Base-by-base conservation (phyloP, 2,329 filamentous ascomycete genomes). In the Neospermospora avenae region DNA sequence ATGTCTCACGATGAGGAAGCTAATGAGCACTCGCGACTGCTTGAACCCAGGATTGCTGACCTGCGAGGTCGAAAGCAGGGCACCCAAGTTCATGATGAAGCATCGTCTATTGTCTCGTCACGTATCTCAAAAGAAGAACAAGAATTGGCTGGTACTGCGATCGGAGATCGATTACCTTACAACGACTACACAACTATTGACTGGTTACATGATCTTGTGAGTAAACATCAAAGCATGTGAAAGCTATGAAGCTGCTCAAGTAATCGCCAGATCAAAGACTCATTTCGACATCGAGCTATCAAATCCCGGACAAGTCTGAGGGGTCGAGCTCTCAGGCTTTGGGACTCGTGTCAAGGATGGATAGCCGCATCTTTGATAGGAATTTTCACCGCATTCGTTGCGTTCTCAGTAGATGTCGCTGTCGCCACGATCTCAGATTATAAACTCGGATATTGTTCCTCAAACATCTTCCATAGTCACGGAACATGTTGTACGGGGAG, bases 161-260 rank as follows among this genome's bases (percentile, higher is more conserved):
- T 82, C 11, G 82, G 81, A 44, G 83, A 85, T 67, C 73, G 82
- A 55, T 70, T 85, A 20, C 79, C 81, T 0, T 86, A 86, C 68
- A 84, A 84, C 67, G 80, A 85, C 63, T 86, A 86, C 65, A 82
- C 80, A 7, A 84, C 82, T 1, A 85, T 85, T 59, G 83, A 86
- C 70, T 86, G 82, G 82, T 74, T 86, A 10, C 83, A 84, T 69
- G 82, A 84, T 65, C 70, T 86, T 58, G 80, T 82, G 68, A 59
- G 51, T 34, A 31, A 16, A 7, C 5, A 22, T 39, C 18, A 16
- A 16, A n/a, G 14, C n/a, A 48, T 18, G n/a, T 10, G 4, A 39
- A 24, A 8, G n/a, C 10, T n/a, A 22, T 4, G 37, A 42, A 41
- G 3, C 45, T 16, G 44, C 34, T 57, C 49, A 61, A 34, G 34